A percentile compares a stretch with the other conserved stretches of the same genome.
phyloP scores from a whole-genome alignment of 176 grass and related monocot species.

The Thinopyrum elongatum region DNA sequence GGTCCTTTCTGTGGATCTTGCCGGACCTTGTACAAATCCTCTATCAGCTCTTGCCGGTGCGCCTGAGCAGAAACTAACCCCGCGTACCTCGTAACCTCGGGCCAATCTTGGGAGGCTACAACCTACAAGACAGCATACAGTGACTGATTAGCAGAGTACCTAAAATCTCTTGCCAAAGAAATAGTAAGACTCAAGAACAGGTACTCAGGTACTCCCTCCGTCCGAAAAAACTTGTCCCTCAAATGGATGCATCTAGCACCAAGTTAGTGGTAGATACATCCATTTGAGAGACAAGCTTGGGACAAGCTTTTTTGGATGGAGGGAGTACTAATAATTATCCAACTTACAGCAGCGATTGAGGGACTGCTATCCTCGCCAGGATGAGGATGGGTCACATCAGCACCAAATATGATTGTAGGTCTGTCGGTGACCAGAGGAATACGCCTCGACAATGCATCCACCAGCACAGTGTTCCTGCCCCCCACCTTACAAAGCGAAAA shows the following conservation, averaged over 20 bases:
- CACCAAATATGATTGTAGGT: constrained; percentile 93
- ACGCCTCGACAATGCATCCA: constrained; percentile 71
- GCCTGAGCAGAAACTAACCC: constrained; percentile 90
- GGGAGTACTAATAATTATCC: no score
- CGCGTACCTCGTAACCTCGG: constrained; percentile 93
- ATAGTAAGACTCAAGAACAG: background rate
- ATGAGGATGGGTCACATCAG: constrained; percentile 95
- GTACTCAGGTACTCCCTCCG: background rate
- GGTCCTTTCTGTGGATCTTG: constrained; percentile 73
- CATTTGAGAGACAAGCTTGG: no score
- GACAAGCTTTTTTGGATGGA: no score
- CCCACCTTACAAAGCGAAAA: constrained; percentile 51
- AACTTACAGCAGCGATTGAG: constrained; percentile 80
- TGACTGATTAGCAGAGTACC: background rate
- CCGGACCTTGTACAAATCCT: constrained; percentile 80
- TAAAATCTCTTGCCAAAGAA: background rate
- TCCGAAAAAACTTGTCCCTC: no score
- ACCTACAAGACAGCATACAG: constrained; percentile 45
- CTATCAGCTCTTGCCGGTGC: constrained; percentile 83
- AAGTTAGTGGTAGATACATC: no score
- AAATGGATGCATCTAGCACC: no score
- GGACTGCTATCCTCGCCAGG: constrained; percentile 87
- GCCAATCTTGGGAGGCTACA: constrained; percentile 96
- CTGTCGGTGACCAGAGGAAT: constrained; percentile 86
- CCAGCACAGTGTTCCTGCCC: constrained; percentile 88